Conservation (phyloP, 1,284 basidiomycete species). For the Pseudozyma hubeiensis region DNA sequence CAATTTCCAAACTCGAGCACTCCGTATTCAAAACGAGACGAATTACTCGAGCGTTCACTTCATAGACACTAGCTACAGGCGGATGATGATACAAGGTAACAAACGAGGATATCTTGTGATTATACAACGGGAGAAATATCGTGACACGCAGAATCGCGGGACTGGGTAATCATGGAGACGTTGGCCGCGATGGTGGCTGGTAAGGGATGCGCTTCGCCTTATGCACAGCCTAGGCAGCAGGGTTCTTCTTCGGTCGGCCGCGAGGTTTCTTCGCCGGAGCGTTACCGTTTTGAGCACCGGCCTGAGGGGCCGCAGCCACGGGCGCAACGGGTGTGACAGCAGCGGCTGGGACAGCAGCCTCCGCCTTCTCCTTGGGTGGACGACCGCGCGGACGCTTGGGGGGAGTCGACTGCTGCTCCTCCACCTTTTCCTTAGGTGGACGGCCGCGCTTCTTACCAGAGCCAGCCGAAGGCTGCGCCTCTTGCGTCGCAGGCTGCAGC, state of each 20-base stretch:
- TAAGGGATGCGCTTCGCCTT: not conserved
- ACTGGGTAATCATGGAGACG: too few species aligned
- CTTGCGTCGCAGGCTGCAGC: constrained; percentile 14
- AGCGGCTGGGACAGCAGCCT: not conserved
- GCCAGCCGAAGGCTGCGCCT: constrained; percentile 18
- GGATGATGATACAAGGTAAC: too few species aligned
- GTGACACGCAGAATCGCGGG: too few species aligned
- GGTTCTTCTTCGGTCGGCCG: constrained; percentile 46
- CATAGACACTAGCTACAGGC: too few species aligned
- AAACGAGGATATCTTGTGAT: too few species aligned
- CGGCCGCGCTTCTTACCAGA: constrained; percentile 42
- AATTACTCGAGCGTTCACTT: too few species aligned
- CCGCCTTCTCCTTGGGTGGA: constrained; percentile 35
- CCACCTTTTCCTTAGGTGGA: constrained; percentile 35
- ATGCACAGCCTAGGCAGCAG: not conserved
- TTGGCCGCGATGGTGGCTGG: too few species aligned
- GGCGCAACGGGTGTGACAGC: not conserved
- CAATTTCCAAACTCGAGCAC: too few species aligned
- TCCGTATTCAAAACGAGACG: too few species aligned
- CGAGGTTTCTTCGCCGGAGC: constrained; percentile 29
- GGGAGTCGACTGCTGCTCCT: constrained; percentile 17
- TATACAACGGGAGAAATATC: too few species aligned
- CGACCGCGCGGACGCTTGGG: constrained; percentile 46
- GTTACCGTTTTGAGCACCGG: not conserved
- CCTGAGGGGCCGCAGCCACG: not conserved